Percentiles rank a stretch among this genome's conserved stretches.
Evolutionary conservation across 2,329 filamentous ascomycete genomes (phyloP).

Genomic region (Trichoderma oligosporum): DNA sequence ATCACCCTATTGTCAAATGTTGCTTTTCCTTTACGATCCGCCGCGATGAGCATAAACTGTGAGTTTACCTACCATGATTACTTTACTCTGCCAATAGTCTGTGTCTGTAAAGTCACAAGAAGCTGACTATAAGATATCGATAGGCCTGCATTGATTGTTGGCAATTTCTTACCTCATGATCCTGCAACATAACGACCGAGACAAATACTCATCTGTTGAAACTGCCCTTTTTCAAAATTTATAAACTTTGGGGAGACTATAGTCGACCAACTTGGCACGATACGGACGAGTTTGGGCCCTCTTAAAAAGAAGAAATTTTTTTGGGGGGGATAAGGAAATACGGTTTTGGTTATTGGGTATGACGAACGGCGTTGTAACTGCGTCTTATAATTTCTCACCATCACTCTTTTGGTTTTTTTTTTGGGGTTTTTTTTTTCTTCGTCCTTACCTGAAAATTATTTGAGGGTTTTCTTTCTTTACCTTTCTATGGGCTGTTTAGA

Average conservation of each 20-base stretch:
- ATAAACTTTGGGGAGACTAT: neutral
- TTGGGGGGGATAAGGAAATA: neutral
- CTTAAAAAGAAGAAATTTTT: neutral
- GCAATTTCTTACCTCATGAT: conserved; percentile 91
- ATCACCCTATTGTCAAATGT: conserved; percentile 75
- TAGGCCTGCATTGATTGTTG: conserved; percentile 90
- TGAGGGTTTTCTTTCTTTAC: neutral
- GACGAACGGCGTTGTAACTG: conserved; percentile 1
- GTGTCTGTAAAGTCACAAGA: neutral
- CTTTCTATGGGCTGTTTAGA: neutral
- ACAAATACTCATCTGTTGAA: neutral
- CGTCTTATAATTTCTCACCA: neutral
- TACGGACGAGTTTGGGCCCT: neutral
- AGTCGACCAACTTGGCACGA: neutral
- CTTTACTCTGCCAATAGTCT: neutral
- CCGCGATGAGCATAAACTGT: conserved; percentile 95
- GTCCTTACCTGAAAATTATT: too few relatives aligned
- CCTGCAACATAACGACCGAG: conserved; percentile 37
- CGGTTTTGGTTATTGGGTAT: neutral
- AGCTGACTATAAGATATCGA: conserved; percentile 7
- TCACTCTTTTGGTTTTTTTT: neutral
- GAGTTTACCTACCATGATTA: conserved; percentile 39
- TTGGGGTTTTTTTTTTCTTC: neutral
- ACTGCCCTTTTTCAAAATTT: neutral
- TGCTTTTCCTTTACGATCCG: conserved; percentile 98